phyloP scores from a whole-genome alignment of 768 basidiomycete species.

The Guyanaporus albipodus region DNA sequence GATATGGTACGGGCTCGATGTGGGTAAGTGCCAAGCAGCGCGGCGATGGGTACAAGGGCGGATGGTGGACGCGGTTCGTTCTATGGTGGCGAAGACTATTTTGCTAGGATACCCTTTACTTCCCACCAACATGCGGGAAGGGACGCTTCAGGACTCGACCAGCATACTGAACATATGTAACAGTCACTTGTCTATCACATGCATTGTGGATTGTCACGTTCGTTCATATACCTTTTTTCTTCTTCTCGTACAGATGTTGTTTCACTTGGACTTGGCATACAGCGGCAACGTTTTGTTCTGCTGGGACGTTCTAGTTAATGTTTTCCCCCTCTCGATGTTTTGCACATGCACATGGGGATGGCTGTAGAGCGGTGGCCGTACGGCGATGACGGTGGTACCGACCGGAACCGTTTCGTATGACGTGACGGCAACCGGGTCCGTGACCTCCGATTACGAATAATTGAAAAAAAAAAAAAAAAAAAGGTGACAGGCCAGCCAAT shows the following conservation, averaged over 20 bases:
- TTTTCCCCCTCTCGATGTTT: not conserved
- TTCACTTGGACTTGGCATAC: constrained; percentile 23
- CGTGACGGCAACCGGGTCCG: constrained; percentile 9
- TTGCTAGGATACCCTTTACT: constrained; percentile 45
- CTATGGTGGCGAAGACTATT: constrained; percentile 79
- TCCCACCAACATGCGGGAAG: not conserved
- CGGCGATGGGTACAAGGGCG: constrained; percentile 63
- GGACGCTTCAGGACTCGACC: constrained; percentile 7
- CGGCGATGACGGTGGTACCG: not conserved
- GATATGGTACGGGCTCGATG: constrained; percentile 80
- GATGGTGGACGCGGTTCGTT: constrained; percentile 75
- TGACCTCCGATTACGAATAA: not conserved
- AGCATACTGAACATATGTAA: constrained; percentile 33
- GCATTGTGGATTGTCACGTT: constrained; percentile 18
- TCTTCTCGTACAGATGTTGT: constrained; percentile 20
- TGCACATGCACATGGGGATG: not conserved
- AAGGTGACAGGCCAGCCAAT: not conserved
- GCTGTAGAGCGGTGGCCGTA: not conserved
- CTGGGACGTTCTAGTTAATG: constrained; percentile 1
- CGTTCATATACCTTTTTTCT: constrained; percentile 23
- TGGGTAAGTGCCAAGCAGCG: constrained; percentile 66
- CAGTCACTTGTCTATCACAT: constrained; percentile 31
- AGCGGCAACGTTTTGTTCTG: constrained; percentile 3
- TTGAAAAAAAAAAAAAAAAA: not conserved
- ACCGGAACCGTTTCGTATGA: constrained; percentile 13